phyloP scores from a whole-genome alignment of 192 early-diverging fungal species.

The Jimgerdemannia lactiflua region DNA sequence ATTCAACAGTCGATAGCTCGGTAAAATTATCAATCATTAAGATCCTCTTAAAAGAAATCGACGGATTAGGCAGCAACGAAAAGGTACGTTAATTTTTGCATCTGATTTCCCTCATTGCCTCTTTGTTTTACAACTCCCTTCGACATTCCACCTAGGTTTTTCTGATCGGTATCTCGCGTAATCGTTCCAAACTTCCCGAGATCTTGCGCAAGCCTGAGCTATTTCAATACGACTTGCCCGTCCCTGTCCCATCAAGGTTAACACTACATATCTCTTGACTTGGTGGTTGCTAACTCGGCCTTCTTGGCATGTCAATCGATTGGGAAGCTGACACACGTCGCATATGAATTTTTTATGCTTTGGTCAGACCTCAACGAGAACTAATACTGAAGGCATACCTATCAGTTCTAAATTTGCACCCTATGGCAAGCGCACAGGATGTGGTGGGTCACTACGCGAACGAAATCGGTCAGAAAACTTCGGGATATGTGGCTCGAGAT shows the following conservation, averaged over 20 bases:
- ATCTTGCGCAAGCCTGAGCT: conserved; percentile 27
- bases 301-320: too few relatives aligned
- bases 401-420: not conserved
- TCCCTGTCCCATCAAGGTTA: conserved; percentile 40
- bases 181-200: conserved; percentile 32
- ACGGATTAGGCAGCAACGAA: not conserved
- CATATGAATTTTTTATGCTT: too few relatives aligned
- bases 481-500: conserved; percentile 59
- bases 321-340: too few relatives aligned
- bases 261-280: not conserved
- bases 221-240: conserved; percentile 34
- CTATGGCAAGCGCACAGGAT: not conserved
- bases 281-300: too few relatives aligned
- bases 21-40: not conserved
- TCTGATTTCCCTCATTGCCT: too few relatives aligned
- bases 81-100: not conserved
- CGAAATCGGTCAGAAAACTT: conserved; percentile 40
- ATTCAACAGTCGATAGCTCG: not conserved
- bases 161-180: conserved; percentile 34
- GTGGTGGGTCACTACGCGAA: not conserved
- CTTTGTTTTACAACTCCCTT: not conserved
- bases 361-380: not conserved
- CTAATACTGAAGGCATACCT: not conserved
- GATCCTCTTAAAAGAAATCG: not conserved
- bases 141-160: conserved; percentile 31